Base-by-base conservation (phyloP, 345 rosid species). In the Cochlearia excelsa region DNA sequence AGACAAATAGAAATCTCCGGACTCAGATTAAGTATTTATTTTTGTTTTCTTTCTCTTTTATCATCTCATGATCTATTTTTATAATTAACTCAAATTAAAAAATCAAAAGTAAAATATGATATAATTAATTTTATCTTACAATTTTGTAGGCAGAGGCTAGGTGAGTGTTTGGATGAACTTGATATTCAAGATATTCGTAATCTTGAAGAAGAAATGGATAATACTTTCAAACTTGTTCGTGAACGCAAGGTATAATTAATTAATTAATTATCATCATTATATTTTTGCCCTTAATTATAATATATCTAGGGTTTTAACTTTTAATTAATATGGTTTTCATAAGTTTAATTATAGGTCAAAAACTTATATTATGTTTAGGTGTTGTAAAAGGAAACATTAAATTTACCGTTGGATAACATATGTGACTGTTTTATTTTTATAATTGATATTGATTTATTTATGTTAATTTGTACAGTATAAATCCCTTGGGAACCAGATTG, bases 171-270 rank as follows among this genome's bases (percentile, higher is more conserved):
- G 71, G 75, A 78, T 26, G 88, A 80, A 39, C 69, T 81, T 61
- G 71, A 67, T 37, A 57, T 74, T n/a, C 68, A 73, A 41, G 79
- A 82, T 46, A 68, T 84, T 64, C 75, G 65, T 33, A 58, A 48
- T 57, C 87, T 84, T 59, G 85, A 84, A 67, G 73, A 75, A 28
- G 91, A 84, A n/a, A 74, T 82, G 68, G 84, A 80, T 0, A 60
- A 54, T 69, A 66, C 87, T 51, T 51, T 70, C 67, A 72, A 42
- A 59, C 47, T 73, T 37, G 75, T 84, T 63, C 91, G 89, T 0
- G 84, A 81, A 4, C 75, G 87, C 54, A 84, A 81, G 93, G 96
- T 85, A 37, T 56, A 16, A 16, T 16, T 16, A 16, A 0, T 16
- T 16, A 16, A 0, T 16, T 16, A 16, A 16, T 16, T 16, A 16